Conservation (phyloP, 805 yeast genomes). For the Wickerhamomyces mucosus region DNA sequence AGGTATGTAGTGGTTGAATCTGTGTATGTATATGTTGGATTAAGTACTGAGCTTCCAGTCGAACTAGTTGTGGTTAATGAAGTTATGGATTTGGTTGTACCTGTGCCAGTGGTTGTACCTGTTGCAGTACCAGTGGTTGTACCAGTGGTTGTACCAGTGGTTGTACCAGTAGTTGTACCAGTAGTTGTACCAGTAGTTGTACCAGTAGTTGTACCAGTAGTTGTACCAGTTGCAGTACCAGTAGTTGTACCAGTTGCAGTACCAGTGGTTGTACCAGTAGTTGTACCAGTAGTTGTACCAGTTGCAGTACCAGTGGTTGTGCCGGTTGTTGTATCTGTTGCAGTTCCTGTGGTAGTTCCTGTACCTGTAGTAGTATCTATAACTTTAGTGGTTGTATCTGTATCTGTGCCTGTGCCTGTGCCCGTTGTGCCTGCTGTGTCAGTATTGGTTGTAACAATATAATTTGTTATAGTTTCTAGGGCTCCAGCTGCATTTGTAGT, state of each 20-base stretch:
- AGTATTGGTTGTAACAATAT: not conserved
- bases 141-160: slow-evolving; percentile 3
- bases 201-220: slow-evolving; percentile 6
- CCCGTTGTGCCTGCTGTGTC: not conserved
- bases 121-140: slow-evolving; percentile 4
- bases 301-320: slow-evolving; percentile 3
- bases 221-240: slow-evolving; percentile 4
- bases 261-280: slow-evolving; percentile 1
- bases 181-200: slow-evolving; percentile 12
- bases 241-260: slow-evolving; percentile 3
- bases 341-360: slow-evolving; percentile 4
- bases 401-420: slow-evolving; percentile 1
- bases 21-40: slow-evolving; percentile 21
- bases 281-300: slow-evolving; percentile 3
- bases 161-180: slow-evolving; percentile 7
- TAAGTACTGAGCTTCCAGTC: slow-evolving; percentile 6
- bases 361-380: slow-evolving; percentile 3
- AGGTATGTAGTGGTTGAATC: slow-evolving; percentile 21
- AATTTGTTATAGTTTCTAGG: not conserved
- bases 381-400: slow-evolving; percentile 1
- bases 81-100: slow-evolving; percentile 18
- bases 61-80: slow-evolving; percentile 9
- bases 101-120: slow-evolving; percentile 10
- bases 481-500: slow-evolving; percentile 15
- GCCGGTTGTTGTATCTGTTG: slow-evolving; percentile 3